Base-by-base conservation (phyloP, 805 yeast species). In the Barnettozyma californica region DNA sequence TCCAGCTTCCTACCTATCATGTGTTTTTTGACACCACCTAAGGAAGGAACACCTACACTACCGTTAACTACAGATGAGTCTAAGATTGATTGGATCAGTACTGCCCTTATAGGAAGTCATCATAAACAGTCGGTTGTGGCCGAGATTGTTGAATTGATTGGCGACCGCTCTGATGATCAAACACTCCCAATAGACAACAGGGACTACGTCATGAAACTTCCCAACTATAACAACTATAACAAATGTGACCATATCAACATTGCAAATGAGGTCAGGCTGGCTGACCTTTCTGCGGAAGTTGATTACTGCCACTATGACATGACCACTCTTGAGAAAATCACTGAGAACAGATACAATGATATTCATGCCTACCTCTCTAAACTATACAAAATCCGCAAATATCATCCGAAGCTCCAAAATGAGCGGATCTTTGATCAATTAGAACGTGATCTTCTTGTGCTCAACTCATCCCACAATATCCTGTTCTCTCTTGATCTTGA, bases 401-500 rank as follows among this genome's bases (percentile, higher is more conserved):
- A 35, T 5, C 60, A 60, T 41, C 60, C 61, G 16, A 47, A 47
- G 18, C 43, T 58, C 5, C 46, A 33, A 8, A 40, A 54, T 35
- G 41, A 34, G 5, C 23, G 21, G 8, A 39, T 18, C 4, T 50
- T 56, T 18, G 20, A 26, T 9, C 23, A 21, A 2, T 48, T 60
- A 20, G 37, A 41, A 26, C 35, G 46, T 5, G 39, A 44, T 2
- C 41, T 60, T 11, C 20, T 36, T 1, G 33, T n/a, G 1, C 43
- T 54, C 13, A 59, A 59, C 45, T 43, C 46, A 7, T 46, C 42
- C 13, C 27, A 43, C 6, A 54, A 51, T 29, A 38, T 50, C 2
- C 38, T 60, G 10, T 66, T 80, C 44, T 67, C 76, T 13, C 62
- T 81, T 41, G 86, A 81, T 59, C 66, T 78, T 2, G 87, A 81